Evolutionary conservation across 345 rosid genomes (phyloP), one percentile per base, ranked within the genome.

Genomic region (Punica granatum): DNA sequence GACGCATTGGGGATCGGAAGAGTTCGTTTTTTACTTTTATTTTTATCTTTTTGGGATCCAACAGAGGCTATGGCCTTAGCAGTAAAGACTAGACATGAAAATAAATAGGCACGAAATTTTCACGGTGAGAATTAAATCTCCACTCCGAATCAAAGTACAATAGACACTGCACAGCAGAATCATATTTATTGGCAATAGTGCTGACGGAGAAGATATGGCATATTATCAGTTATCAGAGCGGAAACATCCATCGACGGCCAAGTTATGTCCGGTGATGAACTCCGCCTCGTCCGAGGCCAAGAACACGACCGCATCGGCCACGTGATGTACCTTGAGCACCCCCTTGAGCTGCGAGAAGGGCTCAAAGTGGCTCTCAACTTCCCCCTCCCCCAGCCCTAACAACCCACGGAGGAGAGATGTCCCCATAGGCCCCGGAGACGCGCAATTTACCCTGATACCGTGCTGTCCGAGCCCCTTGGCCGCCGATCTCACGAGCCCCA

Each of bases 361-460:
- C 68, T 65, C 79, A 25, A 33, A 73, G 0, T 39, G 14, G 37
- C 54, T 73, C 67, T 83, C 81, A 0, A 65, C 37, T 34, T 65
- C 71, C 51, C 66, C 81, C 32, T 10, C 44, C 0, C 63, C 35
- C 67, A 25, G n/a, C 37, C 73, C 72, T 2, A 19, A 11, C 25
- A n/a, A 1, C 0, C 16, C 1, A 11, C 48, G 16, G 2, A 71
- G 51, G 72, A 76, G 6, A 0, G 84, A 82, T 12, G 85, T 79
- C 1, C 44, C 76, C 12, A 81, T 0, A 21, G 71, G 74, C 4
- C 67, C 67, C 30, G 88, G 88, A 0, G 84, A 75, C 9, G 79
- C 82, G 33, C 72, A 77, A 54, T 84, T 81, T 59, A 75, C 88
- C 11, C 88, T 35, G 12, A 84, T 81, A 16, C 85, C 85, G 34